Evolutionary conservation across 2,329 filamentous ascomycete species (phyloP), one percentile per base, ranked within the genome.

Genomic region (Claviceps africana): DNA sequence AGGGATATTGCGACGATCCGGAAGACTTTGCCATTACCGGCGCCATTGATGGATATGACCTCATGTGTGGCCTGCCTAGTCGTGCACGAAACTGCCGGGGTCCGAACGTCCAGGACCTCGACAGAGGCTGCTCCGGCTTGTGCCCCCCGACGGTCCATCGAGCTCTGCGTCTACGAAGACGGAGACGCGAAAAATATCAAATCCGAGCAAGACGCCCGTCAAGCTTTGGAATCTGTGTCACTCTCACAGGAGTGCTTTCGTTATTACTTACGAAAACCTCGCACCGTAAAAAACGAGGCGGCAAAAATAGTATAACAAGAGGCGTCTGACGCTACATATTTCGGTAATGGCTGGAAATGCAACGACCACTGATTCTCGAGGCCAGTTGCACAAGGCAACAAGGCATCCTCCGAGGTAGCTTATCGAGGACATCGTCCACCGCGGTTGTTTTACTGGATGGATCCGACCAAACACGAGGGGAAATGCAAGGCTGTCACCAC

Each of bases 51-150:
- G 44, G 47, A 13, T 46, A 19, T 28, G 30, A 31, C 10, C 30
- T 52, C 22, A 43, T 54, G 17, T 45, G 21, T 22, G 52, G 50
- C 13, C n/a, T 47, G n/a, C 28, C 53, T 10, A 42, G 40, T 15
- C 35, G 48, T 25, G 43, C 52, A n/a, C 50, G 50, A 10, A 45
- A 42, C 39, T 52, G 50, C 25, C 48, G 52, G n/a, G 39, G 50
- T 8, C 37, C 56, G 37, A 56, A 54, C 22, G 47, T 9, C 4
- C 19, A 42, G 44, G 25, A 50, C 53, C 11, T 54, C 56, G 21
- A 50, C 52, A 9, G 54, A 57, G 42, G 50, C 52, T 33, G 56
- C 57, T 17, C 47, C 56, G 28, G 48, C 55, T 5, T 55, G 57
- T 39, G 33, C n/a, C 50, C 54, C 8, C 45, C 44, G 17, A 37